Conservation (phyloP, 306 rosid species). For the Pachyrhizus erosus region DNA sequence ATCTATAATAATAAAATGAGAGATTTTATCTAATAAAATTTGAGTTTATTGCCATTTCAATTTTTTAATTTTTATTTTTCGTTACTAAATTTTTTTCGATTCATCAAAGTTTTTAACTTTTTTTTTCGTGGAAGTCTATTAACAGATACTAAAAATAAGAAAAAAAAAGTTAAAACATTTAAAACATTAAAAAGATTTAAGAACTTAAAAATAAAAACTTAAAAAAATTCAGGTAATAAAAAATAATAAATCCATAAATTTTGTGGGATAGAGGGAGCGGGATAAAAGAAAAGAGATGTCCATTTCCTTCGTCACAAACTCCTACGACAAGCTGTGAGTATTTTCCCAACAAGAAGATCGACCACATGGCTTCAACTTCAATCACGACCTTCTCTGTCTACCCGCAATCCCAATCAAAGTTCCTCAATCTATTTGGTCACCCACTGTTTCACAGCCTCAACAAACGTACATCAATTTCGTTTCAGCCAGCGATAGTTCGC, state of each 20-base stretch:
- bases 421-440: background rate
- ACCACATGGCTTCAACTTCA: conserved; percentile 43
- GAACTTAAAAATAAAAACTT: too few species aligned
- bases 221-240: too few species aligned
- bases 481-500: conserved; percentile 28
- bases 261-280: background rate
- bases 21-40: background rate
- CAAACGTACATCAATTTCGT: conserved; percentile 33
- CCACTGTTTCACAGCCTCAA: conserved; percentile 20
- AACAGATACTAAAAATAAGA: too few species aligned
- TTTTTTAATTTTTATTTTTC: too few species aligned
- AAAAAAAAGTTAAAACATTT: too few species aligned
- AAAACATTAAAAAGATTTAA: too few species aligned
- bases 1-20: too few species aligned
- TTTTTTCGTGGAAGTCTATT: too few species aligned
- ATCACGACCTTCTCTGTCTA: conserved; percentile 31
- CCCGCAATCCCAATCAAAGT: conserved; percentile 14
- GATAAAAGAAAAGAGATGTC: background rate
- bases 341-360: background rate
- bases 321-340: background rate
- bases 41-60: too few species aligned
- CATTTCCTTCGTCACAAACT: background rate
- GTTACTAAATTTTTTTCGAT: too few species aligned
- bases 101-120: too few species aligned
- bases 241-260: too few species aligned